phyloP scores from a whole-genome alignment of 352 stramenopile species.

The Phytophthora colocasiae region DNA sequence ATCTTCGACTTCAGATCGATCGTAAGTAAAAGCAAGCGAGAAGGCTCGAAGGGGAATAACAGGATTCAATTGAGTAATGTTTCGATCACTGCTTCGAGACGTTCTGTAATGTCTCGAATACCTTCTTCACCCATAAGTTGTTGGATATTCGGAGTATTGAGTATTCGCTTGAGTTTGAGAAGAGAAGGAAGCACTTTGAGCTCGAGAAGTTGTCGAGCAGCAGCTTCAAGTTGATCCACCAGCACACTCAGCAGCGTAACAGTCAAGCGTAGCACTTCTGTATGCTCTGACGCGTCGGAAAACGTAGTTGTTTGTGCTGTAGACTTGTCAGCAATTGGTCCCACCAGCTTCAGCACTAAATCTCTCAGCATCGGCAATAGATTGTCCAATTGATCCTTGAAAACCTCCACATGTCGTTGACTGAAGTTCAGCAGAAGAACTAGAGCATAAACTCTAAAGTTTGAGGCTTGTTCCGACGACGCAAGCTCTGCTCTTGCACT shows the following conservation, averaged over 20 bases:
- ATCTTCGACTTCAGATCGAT: constrained; percentile 41
- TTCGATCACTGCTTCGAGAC: constrained; percentile 47
- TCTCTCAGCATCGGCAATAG: constrained; percentile 50
- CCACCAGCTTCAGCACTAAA: constrained; percentile 42
- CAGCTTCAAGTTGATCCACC: constrained; percentile 47
- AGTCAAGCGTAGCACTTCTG: constrained; percentile 62
- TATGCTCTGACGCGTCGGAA: constrained; percentile 48
- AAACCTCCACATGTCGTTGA: constrained; percentile 54
- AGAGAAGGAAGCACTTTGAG: constrained; percentile 43
- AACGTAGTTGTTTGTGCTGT: background rate
- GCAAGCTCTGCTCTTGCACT: constrained; percentile 22
- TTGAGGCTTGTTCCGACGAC: constrained; percentile 62
- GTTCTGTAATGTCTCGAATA: constrained; percentile 38
- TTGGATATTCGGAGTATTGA: constrained; percentile 17
- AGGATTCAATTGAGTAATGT: constrained; percentile 28
- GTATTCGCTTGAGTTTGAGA: constrained; percentile 43
- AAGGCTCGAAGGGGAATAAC: constrained; percentile 13
- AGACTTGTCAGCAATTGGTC: constrained; percentile 8
- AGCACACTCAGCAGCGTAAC: constrained; percentile 64
- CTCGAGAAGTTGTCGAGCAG: constrained; percentile 46
- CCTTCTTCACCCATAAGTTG: constrained; percentile 29
- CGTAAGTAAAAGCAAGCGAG: constrained; percentile 30
- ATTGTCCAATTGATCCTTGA: constrained; percentile 33
- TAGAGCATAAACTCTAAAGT: constrained; percentile 74
- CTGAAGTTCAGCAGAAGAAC: constrained; percentile 81